Percentiles rank a stretch among this genome's conserved stretches.
These are phyloP conservation scores for Aechmea fasciata DNA, from an alignment of 176 grass and related monocot genomes.

Conservation along the genomic window DNA sequence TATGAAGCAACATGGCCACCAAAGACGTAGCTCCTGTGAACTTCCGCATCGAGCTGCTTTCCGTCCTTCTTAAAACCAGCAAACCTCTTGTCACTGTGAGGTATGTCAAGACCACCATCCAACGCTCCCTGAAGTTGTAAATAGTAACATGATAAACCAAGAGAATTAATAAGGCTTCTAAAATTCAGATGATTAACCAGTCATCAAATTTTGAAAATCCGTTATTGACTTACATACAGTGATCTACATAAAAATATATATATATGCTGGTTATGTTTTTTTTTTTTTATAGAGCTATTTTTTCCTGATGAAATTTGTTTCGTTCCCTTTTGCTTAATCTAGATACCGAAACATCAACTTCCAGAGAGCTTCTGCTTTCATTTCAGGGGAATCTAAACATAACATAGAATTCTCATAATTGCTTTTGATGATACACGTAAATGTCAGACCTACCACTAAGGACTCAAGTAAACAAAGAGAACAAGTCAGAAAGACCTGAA, in stretches of 20 bases:
- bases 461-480: background rate
- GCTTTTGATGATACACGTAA: too few relatives aligned
- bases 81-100: conserved; percentile 79
- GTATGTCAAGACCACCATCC: conserved; percentile 82
- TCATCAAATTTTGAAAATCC: background rate
- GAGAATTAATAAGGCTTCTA: background rate
- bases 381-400: too few relatives aligned
- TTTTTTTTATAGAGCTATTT: too few relatives aligned
- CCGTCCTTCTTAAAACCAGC: conserved; percentile 77
- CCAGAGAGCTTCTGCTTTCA: too few relatives aligned
- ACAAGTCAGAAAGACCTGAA: conserved; percentile 9
- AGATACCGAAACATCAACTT: too few relatives aligned
- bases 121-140: conserved; percentile 45
- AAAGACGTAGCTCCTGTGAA: conserved; percentile 71
- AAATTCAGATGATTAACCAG: background rate
- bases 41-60: conserved; percentile 53
- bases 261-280: too few relatives aligned
- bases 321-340: too few relatives aligned
- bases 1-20: conserved; percentile 71
- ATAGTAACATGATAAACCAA: background rate
- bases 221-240: background rate
- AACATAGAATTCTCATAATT: too few relatives aligned
- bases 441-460: background rate
- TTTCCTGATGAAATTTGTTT: too few relatives aligned
- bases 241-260: background rate